Evolutionary conservation across 75 land plant species (phyloP).

Genomic region (Chamaecyparis obtusa): DNA sequence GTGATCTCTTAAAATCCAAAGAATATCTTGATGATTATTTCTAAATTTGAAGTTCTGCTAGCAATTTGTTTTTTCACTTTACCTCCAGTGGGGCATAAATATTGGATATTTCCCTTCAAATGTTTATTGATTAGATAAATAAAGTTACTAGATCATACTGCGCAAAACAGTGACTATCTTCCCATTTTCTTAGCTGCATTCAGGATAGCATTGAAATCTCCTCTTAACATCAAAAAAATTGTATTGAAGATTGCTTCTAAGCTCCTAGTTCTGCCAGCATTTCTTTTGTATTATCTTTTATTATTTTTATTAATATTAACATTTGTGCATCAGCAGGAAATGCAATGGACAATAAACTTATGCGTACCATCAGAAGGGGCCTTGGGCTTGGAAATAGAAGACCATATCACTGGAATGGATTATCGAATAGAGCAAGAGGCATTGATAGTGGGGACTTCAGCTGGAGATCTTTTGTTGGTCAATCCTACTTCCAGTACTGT

Average conservation of each 20-base stretch:
- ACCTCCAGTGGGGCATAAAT: not conserved
- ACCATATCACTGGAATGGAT: constrained; percentile 58
- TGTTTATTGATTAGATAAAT: not conserved
- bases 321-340: constrained; percentile 2
- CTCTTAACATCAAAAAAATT: too few species aligned
- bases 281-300: not conserved
- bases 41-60: not conserved
- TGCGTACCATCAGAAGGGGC: constrained; percentile 8
- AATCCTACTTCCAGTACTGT: constrained; percentile 32
- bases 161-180: too few species aligned
- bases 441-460: constrained; percentile 55
- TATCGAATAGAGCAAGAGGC: constrained; percentile 88
- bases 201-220: too few species aligned
- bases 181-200: too few species aligned
- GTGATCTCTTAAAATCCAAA: too few species aligned
- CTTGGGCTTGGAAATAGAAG: constrained; percentile 48
- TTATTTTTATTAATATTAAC: not conserved
- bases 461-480: constrained; percentile 55
- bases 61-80: not conserved
- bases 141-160: not conserved
- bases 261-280: not conserved
- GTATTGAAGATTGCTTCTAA: too few species aligned
- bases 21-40: too few species aligned
- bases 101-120: not conserved
- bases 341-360: constrained; percentile 6